A percentile compares a stretch with the other conserved stretches of the same genome.
phyloP scores from a whole-genome alignment of 139 green algal genomes.

The Coelastrella sp. region DNA sequence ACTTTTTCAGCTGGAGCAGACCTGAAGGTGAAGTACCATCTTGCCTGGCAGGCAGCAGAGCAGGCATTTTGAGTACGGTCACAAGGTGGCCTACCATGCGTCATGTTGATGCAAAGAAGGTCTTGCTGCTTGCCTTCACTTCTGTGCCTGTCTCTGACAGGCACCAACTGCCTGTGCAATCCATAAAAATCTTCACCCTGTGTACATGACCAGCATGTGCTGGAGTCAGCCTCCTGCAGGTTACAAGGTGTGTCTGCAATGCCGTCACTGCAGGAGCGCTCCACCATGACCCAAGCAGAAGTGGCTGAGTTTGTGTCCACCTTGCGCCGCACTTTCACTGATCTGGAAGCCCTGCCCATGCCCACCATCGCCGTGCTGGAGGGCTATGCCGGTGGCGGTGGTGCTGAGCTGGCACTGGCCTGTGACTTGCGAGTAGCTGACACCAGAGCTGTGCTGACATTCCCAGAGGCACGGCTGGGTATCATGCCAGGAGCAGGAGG shows the following conservation, averaged over 20 bases:
- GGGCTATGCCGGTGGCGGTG: constrained; percentile 81
- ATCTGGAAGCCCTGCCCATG: constrained; percentile 76
- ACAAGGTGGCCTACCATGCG: background rate
- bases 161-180: too few relatives aligned
- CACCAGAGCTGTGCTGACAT: constrained; percentile 27
- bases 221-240: background rate
- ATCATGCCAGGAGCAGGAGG: constrained; percentile 90
- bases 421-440: constrained; percentile 80
- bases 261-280: constrained; percentile 67
- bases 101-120: too few relatives aligned
- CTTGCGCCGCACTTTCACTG: constrained; percentile 72
- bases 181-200: too few relatives aligned
- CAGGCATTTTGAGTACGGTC: background rate
- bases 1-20: constrained; percentile 84
- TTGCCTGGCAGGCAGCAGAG: background rate
- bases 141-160: too few relatives aligned
- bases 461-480: constrained; percentile 68
- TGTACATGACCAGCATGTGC: too few relatives aligned
- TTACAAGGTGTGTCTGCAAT: background rate
- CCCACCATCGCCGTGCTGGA: constrained; percentile 77
- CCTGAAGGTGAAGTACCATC: constrained; percentile 52
- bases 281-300: constrained; percentile 80
- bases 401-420: constrained; percentile 87
- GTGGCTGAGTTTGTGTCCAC: constrained; percentile 74
- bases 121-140: background rate